Evolutionary conservation across 1,284 basidiomycete species (phyloP).

Genomic region (Fomitopsis pinicola): DNA sequence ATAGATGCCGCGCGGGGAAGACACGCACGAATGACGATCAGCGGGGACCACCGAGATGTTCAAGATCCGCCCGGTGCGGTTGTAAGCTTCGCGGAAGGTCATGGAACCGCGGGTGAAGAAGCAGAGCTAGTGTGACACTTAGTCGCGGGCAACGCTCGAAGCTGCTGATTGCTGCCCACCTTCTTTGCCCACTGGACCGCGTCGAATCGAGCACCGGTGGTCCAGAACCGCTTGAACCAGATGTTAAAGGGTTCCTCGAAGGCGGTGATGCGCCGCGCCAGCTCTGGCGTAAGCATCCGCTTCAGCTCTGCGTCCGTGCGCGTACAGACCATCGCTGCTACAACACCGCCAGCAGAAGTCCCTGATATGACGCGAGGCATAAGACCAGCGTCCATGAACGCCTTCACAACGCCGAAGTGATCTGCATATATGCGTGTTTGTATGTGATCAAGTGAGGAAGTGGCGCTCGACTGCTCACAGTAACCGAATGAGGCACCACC

Average conservation of each 20-base stretch:
- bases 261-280: slow-evolving; percentile 88
- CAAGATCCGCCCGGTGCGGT: slow-evolving; percentile 88
- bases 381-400: slow-evolving; percentile 84
- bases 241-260: slow-evolving; percentile 80
- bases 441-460: background rate
- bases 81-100: slow-evolving; percentile 95
- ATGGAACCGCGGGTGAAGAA: slow-evolving; percentile 94
- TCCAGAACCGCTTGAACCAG: slow-evolving; percentile 81
- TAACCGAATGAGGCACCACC: slow-evolving; percentile 96
- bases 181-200: slow-evolving; percentile 90
- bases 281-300: slow-evolving; percentile 69
- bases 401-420: slow-evolving; percentile 90
- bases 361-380: slow-evolving; percentile 90
- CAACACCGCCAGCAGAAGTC: slow-evolving; percentile 89
- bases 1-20: background rate
- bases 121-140: slow-evolving; percentile 21
- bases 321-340: slow-evolving; percentile 85
- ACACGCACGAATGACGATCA: slow-evolving; percentile 83
- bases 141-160: background rate
- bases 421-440: slow-evolving; percentile 36
- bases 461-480: slow-evolving; percentile 43
- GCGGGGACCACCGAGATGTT: slow-evolving; percentile 96
- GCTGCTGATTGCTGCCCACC: slow-evolving; percentile 35
- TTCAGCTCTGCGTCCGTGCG: slow-evolving; percentile 88
- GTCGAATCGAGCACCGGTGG: slow-evolving; percentile 93